Evolutionary conservation across 352 stramenopile species (phyloP), one percentile per base, ranked within the genome.

Genomic region (Globisporangium cederbergense): DNA sequence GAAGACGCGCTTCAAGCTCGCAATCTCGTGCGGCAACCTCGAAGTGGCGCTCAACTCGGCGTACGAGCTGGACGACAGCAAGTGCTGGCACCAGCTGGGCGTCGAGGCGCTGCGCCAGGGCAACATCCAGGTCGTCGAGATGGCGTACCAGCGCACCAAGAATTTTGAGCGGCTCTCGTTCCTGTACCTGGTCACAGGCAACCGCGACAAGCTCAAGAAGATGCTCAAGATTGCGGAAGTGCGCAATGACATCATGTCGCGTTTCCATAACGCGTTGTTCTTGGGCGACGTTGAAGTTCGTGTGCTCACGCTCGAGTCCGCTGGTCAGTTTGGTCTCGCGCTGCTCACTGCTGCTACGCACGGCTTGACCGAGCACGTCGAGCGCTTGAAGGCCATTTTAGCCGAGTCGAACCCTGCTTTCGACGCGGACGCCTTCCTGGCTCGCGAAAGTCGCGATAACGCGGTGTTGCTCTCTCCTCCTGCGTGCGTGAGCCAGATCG

Each of bases 161-260:
- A 98, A 99, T 83, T 99, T 99, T 73, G 97, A 99, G 71, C 93
- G 96, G n/a, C 80, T 99, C 16, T 98, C 91, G 57, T 99, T 99
- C 79, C 77, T 99, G 36, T 99, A 99, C 80, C 82, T 99, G 18
- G 91, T 99, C 47, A 99, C 97, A 52, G 98, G 98, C 60, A 98
- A 99, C 79, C 97, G 88, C 45, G 97, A 99, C 65, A 99, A 99
- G 81, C 88, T 99, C 11, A 88, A 95, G 66, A 99, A 99, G 81
- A 99, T 99, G 97, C 86, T 99, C 62, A 99, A 99, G 79, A 99
- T 99, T 57, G 95, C 97, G 4, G 96, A 99, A 75, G 97, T 99
- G 73, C 89, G 97, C 59, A 92, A 96, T 66, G 97, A 99, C 73
- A 97, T 98, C 64, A 99, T 99, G 97, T 96, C 92, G 28, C 91